Evolutionary conservation across 768 basidiomycete species (phyloP).

Genomic region (Leccinum barrowsii): DNA sequence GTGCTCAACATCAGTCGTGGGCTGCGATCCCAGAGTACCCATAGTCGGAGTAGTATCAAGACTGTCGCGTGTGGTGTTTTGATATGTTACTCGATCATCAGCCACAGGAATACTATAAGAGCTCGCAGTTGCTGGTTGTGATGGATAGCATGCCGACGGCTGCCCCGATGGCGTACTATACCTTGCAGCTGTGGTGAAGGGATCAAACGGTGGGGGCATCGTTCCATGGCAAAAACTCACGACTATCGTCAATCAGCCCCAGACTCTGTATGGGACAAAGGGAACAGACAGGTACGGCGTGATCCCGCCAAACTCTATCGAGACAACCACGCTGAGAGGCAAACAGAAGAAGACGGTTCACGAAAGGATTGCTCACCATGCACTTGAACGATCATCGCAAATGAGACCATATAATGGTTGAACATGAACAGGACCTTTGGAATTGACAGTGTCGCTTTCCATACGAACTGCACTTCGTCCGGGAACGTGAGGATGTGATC

Average conservation of each 20-base stretch:
- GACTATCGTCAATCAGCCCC: conserved; percentile 7
- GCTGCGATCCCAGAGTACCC: conserved; percentile 34
- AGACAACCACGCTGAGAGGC: too few species aligned
- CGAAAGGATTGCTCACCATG: conserved; percentile 24
- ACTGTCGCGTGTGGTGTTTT: conserved; percentile 27
- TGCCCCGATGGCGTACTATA: conserved; percentile 16
- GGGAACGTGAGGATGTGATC: conserved; percentile 32
- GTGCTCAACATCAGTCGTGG: conserved; percentile 29
- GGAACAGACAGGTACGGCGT: conserved; percentile 7
- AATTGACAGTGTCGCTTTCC: conserved; percentile 26
- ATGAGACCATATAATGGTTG: conserved; percentile 32
- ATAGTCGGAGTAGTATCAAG: conserved; percentile 38
- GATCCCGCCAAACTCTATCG: conserved; percentile 24
- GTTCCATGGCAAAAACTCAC: conserved; percentile 7
- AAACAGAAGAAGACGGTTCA: background rate
- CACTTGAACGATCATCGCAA: conserved; percentile 27
- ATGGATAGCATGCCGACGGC: conserved; percentile 36
- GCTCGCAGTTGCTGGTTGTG: conserved; percentile 35
- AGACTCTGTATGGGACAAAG: background rate
- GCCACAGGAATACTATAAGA: background rate
- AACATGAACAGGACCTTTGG: conserved; percentile 34
- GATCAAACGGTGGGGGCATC: background rate
- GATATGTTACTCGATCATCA: background rate
- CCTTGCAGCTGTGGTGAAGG: conserved; percentile 21
- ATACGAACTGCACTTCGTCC: conserved; percentile 33